Conservation (phyloP, 768 basidiomycete species). For the Gyrodon lividus region DNA sequence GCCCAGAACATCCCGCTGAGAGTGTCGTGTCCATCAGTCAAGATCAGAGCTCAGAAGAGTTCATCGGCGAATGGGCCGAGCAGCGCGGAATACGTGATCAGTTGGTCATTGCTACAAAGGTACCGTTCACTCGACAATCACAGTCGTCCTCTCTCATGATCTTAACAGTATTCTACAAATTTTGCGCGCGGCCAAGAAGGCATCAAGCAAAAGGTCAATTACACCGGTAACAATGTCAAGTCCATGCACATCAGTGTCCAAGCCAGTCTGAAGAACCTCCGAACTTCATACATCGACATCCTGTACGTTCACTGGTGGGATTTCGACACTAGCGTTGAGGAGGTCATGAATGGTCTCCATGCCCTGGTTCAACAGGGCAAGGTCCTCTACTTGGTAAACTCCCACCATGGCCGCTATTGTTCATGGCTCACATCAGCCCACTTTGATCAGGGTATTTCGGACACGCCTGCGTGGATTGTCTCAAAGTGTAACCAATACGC, state of each 20-base stretch:
- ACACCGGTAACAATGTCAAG: conserved; percentile 39
- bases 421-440: neutral
- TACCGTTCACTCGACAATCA: neutral
- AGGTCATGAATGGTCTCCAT: conserved; percentile 47
- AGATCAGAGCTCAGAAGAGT: conserved; percentile 53
- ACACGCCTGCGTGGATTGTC: conserved; percentile 51
- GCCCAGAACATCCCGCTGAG: neutral
- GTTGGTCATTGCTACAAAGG: conserved; percentile 50
- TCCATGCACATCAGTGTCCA: conserved; percentile 33
- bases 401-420: neutral
- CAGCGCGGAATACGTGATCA: conserved; percentile 44
- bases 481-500: conserved; percentile 51
- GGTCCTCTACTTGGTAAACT: conserved; percentile 40
- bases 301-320: conserved; percentile 58
- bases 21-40: conserved; percentile 35
- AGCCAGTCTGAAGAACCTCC: conserved; percentile 46
- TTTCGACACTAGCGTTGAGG: conserved; percentile 42
- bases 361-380: conserved; percentile 43
- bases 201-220: conserved; percentile 26
- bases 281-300: conserved; percentile 60
- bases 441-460: conserved; percentile 35
- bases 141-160: neutral
- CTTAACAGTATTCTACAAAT: conserved; percentile 20
- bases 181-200: conserved; percentile 13
- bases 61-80: conserved; percentile 53